Evolutionary conservation across 1,284 basidiomycete species (phyloP).

Genomic region (Trametes versicolor): DNA sequence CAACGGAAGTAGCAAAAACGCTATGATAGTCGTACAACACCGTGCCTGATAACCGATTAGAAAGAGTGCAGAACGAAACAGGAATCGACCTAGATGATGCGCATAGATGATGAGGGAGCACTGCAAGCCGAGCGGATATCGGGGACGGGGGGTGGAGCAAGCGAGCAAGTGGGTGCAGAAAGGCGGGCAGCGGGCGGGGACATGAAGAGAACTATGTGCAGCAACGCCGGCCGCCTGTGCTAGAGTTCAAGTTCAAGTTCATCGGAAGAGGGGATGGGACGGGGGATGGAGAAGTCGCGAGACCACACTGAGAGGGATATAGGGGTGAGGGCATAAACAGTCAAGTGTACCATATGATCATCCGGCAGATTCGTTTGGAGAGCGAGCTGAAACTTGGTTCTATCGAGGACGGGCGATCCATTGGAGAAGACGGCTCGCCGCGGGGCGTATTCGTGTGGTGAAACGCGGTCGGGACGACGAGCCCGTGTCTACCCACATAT

Average conservation of each 20-base stretch:
- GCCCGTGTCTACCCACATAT: not conserved
- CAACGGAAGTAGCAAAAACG: slow-evolving; percentile 21
- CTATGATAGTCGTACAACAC: slow-evolving; percentile 33
- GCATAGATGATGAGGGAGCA: not conserved
- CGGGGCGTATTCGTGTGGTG: too few species aligned
- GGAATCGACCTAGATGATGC: not conserved
- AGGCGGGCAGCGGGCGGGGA: not conserved
- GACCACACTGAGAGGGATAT: slow-evolving; percentile 20
- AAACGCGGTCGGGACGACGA: not conserved
- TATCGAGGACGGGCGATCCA: not conserved
- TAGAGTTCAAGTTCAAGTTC: slow-evolving; percentile 24
- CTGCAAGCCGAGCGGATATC: not conserved
- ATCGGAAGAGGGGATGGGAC: not conserved
- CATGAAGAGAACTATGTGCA: slow-evolving; percentile 19
- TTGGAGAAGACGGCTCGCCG: too few species aligned
- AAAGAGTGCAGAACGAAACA: slow-evolving; percentile 5
- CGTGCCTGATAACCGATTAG: not conserved
- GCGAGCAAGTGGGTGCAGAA: not conserved
- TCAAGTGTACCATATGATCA: slow-evolving; percentile 28
- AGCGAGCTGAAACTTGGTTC: not conserved
- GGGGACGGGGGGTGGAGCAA: not conserved
- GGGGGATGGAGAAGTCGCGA: not conserved
- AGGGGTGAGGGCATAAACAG: slow-evolving; percentile 33
- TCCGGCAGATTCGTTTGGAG: slow-evolving; percentile 15
- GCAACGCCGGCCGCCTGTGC: slow-evolving; percentile 30